Percentiles rank a stretch among this genome's conserved stretches.
phyloP scores from a whole-genome alignment of 108 stramenopile species.

The Asterionellopsis glacialis region DNA sequence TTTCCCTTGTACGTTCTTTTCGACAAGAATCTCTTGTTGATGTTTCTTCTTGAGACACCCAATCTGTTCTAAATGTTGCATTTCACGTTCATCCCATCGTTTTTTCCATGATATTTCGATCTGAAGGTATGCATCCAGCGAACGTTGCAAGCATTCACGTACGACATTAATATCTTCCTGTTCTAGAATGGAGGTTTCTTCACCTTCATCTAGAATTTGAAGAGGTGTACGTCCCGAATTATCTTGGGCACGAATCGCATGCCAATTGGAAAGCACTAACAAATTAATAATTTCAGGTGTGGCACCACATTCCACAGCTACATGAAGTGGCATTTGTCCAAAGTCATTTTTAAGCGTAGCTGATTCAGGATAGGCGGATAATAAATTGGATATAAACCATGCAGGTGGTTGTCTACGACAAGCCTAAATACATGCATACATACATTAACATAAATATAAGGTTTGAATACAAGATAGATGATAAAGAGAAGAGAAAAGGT shows the following conservation, averaged over 20 bases:
- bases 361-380: constrained; percentile 43
- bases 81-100: too few species aligned
- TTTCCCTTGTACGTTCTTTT: constrained; percentile 7
- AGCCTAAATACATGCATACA: constrained; percentile 24
- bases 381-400: constrained; percentile 49
- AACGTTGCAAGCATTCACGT: constrained; percentile 25
- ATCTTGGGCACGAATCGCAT: constrained; percentile 45
- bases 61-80: constrained; percentile 9
- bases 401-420: constrained; percentile 72
- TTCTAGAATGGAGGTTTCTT: constrained; percentile 10
- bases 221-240: constrained; percentile 54
- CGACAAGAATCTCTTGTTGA: constrained; percentile 14
- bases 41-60: constrained; percentile 31
- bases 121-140: constrained; percentile 19
- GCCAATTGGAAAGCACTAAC: constrained; percentile 52
- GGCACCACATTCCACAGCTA: constrained; percentile 52
- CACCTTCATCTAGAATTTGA: constrained; percentile 47
- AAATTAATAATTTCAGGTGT: constrained; percentile 61
- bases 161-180: constrained; percentile 29
- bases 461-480: too few species aligned
- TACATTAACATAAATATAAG: neutral
- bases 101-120: constrained; percentile 8
- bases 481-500: too few species aligned
- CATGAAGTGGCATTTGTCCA: constrained; percentile 61
- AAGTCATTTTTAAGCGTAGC: constrained; percentile 43